These are phyloP conservation scores for Rhexocercosporidium sp. DNA, from an alignment of 2,329 filamentous ascomycete genomes.

Conservation along the genomic window DNA sequence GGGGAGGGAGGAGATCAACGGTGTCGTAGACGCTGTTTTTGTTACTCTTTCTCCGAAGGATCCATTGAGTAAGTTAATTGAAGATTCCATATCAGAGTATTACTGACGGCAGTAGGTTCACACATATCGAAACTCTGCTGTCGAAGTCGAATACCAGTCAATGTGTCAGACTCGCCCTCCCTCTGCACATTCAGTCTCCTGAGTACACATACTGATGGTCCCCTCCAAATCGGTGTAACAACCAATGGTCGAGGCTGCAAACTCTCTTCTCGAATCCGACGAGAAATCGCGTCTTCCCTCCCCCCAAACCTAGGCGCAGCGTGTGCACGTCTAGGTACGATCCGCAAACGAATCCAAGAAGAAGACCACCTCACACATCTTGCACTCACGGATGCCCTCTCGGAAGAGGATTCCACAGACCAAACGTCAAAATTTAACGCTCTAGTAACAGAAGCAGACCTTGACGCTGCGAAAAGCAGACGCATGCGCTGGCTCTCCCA, in stretches of 20 bases:
- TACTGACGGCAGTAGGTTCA: conserved; percentile 50
- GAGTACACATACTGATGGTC: conserved; percentile 87
- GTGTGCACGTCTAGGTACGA: conserved; percentile 76
- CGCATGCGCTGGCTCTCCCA: conserved; percentile 93
- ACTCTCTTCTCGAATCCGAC: conserved; percentile 83
- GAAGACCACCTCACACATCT: conserved; percentile 62
- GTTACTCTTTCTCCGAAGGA: conserved; percentile 68
- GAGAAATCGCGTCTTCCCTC: conserved; percentile 83
- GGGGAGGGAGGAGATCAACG: conserved; percentile 78
- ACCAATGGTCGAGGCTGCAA: conserved; percentile 96
- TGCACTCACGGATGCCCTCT: conserved; percentile 40
- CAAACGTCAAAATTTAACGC: conserved; percentile 86
- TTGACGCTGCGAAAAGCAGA: conserved; percentile 75
- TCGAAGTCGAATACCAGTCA: conserved; percentile 84
- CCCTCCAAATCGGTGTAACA: conserved; percentile 92
- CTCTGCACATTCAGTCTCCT: conserved; percentile 91
- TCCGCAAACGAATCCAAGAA: conserved; percentile 73
- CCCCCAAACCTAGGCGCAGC: conserved; percentile 77
- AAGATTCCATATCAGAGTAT: neutral
- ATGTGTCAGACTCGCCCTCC: conserved; percentile 84
- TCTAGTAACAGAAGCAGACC: conserved; percentile 75
- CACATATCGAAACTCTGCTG: conserved; percentile 78
- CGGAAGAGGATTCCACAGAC: conserved; percentile 66
- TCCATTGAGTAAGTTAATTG: conserved; percentile 43
- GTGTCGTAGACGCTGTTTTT: conserved; percentile 90